Percentiles rank a stretch among this genome's conserved stretches.
phyloP scores from a whole-genome alignment of 1,284 basidiomycete species.

The Pseudozyma sp. region DNA sequence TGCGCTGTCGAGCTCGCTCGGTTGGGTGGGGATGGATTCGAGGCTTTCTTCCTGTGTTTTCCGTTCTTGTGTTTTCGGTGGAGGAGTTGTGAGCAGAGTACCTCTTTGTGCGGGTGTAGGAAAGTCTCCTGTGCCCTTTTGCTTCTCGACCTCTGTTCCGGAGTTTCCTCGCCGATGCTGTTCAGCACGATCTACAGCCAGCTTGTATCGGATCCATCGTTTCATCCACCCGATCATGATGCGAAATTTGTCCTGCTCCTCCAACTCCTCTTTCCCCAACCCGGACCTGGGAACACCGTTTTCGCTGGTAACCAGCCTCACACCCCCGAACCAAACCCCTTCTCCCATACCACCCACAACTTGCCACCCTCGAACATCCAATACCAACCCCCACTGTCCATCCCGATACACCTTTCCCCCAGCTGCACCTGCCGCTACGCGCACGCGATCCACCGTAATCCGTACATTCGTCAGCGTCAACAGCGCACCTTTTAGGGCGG shows the following conservation, averaged over 20 bases:
- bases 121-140: background rate
- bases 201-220: slow-evolving; percentile 24
- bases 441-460: slow-evolving; percentile 10
- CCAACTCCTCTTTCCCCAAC: no score
- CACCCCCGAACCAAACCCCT: slow-evolving; percentile 30
- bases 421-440: background rate
- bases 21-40: background rate
- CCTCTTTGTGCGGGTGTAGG: slow-evolving; percentile 37
- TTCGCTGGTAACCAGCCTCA: slow-evolving; percentile 26
- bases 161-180: background rate
- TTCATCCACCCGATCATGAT: slow-evolving; percentile 20
- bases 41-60: background rate
- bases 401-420: background rate
- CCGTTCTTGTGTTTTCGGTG: background rate
- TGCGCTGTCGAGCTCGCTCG: no score
- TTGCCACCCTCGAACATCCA: slow-evolving; percentile 36
- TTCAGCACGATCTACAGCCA: no score
- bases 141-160: background rate
- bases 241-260: slow-evolving; percentile 1
- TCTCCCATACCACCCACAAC: slow-evolving; percentile 32
- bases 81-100: slow-evolving; percentile 1
- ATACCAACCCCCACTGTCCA: slow-evolving; percentile 21
- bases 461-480: slow-evolving; percentile 26
- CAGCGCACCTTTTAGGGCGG: slow-evolving; percentile 35
- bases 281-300: slow-evolving; percentile 5